A percentile compares a stretch with the other conserved stretches of the same genome.
These are phyloP conservation scores for Phalaenopsis equestris DNA, from an alignment of 106 monocot genomes.

Conservation along the genomic window DNA sequence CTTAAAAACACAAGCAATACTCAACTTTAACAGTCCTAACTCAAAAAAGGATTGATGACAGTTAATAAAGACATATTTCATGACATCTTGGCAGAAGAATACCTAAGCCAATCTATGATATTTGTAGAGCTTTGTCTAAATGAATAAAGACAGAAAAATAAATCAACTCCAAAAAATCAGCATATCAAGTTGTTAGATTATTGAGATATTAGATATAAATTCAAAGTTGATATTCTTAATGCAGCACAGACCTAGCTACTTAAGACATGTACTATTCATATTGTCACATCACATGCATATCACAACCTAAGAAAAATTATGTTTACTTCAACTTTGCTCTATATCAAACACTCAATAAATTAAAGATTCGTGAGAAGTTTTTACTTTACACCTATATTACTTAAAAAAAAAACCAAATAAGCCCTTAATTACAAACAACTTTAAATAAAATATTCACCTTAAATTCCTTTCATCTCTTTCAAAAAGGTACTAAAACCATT, in stretches of 20 bases:
- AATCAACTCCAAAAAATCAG: not conserved
- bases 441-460: not conserved
- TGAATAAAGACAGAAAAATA: too few relatives aligned
- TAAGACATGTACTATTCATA: not conserved
- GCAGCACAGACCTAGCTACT: not conserved
- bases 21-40: not conserved
- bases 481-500: not conserved
- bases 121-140: too few relatives aligned
- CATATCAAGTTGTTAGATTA: not conserved
- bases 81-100: not conserved
- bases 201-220: not conserved
- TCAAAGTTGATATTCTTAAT: not conserved
- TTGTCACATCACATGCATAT: too few relatives aligned
- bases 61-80: not conserved
- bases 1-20: not conserved
- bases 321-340: not conserved
- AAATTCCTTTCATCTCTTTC: not conserved
- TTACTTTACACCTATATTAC: not conserved
- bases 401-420: not conserved
- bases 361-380: not conserved
- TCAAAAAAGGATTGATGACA: not conserved
- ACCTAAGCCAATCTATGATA: not conserved
- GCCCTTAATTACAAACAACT: not conserved
- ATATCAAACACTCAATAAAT: not conserved
- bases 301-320: too few relatives aligned